Evolutionary conservation across 495 filamentous ascomycete species (phyloP).

Genomic region (Mycothermus thermophilus): DNA sequence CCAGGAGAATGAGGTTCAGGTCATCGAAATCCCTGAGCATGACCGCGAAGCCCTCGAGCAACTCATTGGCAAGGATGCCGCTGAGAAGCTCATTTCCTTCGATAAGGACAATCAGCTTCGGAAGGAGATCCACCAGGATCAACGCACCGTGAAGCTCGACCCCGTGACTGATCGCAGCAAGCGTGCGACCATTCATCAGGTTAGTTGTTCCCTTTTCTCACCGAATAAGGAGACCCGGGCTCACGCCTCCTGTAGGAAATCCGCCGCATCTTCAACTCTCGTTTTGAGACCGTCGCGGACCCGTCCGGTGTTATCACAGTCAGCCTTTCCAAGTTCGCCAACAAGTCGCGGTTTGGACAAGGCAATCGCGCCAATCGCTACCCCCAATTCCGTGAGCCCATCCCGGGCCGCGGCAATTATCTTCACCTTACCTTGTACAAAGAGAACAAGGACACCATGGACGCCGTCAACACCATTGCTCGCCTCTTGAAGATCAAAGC

Average conservation of each 20-base stretch:
- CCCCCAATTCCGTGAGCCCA: constrained; percentile 11
- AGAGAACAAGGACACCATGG: constrained; percentile 98
- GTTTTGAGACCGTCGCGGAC: constrained; percentile 19
- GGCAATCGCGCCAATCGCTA: constrained; percentile 13
- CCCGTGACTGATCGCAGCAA: constrained; percentile 25
- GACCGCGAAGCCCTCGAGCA: constrained; percentile 11
- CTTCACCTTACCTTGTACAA: constrained; percentile 93
- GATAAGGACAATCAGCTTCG: constrained; percentile 19
- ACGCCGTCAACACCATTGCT: constrained; percentile 60
- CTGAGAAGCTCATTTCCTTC: constrained; percentile 22
- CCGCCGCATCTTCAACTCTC: constrained; percentile 28
- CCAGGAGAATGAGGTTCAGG: constrained; percentile 5
- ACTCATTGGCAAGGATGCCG: constrained; percentile 18
- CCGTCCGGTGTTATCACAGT: constrained; percentile 23
- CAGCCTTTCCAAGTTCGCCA: constrained; percentile 13
- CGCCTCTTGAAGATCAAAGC: constrained; percentile 52
- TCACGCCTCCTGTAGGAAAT: constrained; percentile 20
- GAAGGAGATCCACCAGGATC: constrained; percentile 8
- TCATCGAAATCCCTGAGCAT: constrained; percentile 7
- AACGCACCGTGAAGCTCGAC: constrained; percentile 17
- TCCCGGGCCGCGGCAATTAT: constrained; percentile 53
- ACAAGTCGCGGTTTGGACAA: constrained; percentile 19
- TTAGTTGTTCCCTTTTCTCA: constrained; percentile 7
- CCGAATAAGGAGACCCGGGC: background rate
- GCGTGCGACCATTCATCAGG: constrained; percentile 27